Evolutionary conservation across 2,329 filamentous ascomycete genomes (phyloP).

Genomic region (Trichocomaceae sp.): DNA sequence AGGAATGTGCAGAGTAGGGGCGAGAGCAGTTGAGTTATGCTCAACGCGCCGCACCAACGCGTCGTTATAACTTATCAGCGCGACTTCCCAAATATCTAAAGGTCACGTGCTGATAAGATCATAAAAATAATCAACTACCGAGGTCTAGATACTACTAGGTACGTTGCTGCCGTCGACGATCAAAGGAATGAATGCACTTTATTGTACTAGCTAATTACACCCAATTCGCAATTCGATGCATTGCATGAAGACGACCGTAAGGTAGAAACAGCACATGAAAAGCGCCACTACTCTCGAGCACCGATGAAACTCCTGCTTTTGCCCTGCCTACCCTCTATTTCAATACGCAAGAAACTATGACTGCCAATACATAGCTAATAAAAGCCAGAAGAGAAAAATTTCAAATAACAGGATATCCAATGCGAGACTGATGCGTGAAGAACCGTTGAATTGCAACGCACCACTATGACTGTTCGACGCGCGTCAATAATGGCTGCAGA

Average conservation of each 20-base stretch:
- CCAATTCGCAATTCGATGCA: background rate
- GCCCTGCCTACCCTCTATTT: background rate
- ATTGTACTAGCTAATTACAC: background rate
- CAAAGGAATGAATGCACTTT: background rate
- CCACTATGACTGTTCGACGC: background rate
- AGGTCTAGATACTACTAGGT: too few relatives aligned
- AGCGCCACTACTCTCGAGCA: background rate
- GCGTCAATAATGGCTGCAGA: background rate
- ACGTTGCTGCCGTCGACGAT: background rate
- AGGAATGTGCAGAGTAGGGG: background rate
- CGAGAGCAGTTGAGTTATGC: background rate
- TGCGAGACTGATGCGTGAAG: background rate
- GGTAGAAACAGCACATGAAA: background rate
- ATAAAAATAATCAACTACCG: too few relatives aligned
- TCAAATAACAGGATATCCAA: background rate
- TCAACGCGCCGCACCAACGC: constrained; percentile 10
- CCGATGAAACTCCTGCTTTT: constrained; percentile 1
- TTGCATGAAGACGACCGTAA: background rate
- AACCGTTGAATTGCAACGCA: background rate
- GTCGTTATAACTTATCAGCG: constrained; percentile 12
- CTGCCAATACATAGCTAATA: background rate
- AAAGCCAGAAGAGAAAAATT: background rate
- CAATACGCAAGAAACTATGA: background rate
- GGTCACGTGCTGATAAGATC: constrained; percentile 10
- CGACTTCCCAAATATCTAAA: background rate